phyloP scores from a whole-genome alignment of 768 basidiomycete genomes.

The Sporobolomyces pararoseus region DNA sequence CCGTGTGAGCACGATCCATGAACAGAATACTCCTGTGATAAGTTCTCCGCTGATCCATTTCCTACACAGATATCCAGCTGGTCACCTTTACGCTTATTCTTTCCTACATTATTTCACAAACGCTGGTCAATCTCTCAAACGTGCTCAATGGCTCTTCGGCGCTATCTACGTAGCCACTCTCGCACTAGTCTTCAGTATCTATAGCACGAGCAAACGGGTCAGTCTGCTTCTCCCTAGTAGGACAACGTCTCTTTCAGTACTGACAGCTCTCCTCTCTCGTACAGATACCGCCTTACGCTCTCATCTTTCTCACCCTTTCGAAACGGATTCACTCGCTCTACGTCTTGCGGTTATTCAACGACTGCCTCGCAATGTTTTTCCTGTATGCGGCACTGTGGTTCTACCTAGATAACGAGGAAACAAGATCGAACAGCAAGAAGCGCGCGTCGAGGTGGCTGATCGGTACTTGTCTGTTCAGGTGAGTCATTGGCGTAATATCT shows the following conservation, averaged over 20 bases:
- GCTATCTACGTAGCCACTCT: constrained; percentile 68
- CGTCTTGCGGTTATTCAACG: constrained; percentile 87
- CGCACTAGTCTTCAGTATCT: constrained; percentile 64
- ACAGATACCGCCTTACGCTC: constrained; percentile 44
- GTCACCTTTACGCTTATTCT: constrained; percentile 79
- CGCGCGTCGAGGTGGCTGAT: constrained; percentile 63
- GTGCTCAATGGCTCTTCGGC: constrained; percentile 76
- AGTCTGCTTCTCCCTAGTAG: constrained; percentile 51
- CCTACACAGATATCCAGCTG: constrained; percentile 77
- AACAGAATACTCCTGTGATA: too few species aligned
- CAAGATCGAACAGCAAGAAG: constrained; percentile 52
- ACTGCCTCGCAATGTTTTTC: constrained; percentile 65
- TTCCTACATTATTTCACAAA: constrained; percentile 64
- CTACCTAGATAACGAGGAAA: constrained; percentile 46
- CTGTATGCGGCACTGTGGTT: constrained; percentile 61
- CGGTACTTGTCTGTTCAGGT: constrained; percentile 73
- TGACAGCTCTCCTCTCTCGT: too few species aligned
- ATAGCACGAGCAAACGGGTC: constrained; percentile 56
- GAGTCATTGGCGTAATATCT: constrained; percentile 41
- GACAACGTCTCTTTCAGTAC: too few species aligned
- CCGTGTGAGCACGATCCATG: too few species aligned
- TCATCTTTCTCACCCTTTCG: constrained; percentile 68
- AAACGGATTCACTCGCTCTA: constrained; percentile 93
- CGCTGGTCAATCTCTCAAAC: constrained; percentile 56
- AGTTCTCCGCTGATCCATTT: constrained; percentile 19